Conservation (phyloP, 805 yeast genomes). For the Metschnikowia matae region DNA sequence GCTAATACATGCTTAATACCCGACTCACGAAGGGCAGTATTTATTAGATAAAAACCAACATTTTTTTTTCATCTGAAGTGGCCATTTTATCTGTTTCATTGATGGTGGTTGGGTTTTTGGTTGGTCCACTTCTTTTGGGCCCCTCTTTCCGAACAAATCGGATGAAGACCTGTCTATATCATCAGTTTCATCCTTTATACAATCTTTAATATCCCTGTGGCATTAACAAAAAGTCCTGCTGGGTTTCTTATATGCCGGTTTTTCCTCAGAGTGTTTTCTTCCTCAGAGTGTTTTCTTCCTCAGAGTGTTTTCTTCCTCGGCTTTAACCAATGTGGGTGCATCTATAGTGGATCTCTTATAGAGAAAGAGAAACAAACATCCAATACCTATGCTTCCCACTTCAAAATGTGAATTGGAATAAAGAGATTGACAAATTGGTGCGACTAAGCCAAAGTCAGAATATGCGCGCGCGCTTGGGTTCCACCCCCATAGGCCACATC, state of each 20-base stretch:
- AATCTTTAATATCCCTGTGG: slow-evolving; percentile 83
- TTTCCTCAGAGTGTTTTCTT: slow-evolving; percentile 80
- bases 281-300: too few species aligned
- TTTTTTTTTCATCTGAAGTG: slow-evolving; percentile 69
- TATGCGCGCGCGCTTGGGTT: too few species aligned
- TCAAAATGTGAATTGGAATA: too few species aligned
- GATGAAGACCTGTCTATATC: slow-evolving; percentile 80
- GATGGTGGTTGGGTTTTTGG: slow-evolving; percentile 84
- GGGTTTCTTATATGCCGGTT: slow-evolving; percentile 79
- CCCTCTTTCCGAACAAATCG: slow-evolving; percentile 80
- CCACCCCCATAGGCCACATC: too few species aligned
- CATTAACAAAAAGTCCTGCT: slow-evolving; percentile 76
- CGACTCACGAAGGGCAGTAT: too few species aligned
- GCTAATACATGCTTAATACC: too few species aligned
- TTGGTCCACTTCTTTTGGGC: slow-evolving; percentile 91
- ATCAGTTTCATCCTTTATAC: slow-evolving; percentile 70
- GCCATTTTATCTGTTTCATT: slow-evolving; percentile 75
- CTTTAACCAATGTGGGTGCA: slow-evolving; percentile 84
- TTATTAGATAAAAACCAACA: too few species aligned
- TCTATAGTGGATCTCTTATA: slow-evolving; percentile 87
- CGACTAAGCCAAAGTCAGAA: too few species aligned
- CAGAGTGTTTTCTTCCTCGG: too few species aligned
- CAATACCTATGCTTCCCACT: too few species aligned
- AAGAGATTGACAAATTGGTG: too few species aligned
- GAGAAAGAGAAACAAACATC: too few species aligned